Base-by-base conservation (phyloP, 2,329 filamentous ascomycete species). In the Aureobasidium subglaciale region DNA sequence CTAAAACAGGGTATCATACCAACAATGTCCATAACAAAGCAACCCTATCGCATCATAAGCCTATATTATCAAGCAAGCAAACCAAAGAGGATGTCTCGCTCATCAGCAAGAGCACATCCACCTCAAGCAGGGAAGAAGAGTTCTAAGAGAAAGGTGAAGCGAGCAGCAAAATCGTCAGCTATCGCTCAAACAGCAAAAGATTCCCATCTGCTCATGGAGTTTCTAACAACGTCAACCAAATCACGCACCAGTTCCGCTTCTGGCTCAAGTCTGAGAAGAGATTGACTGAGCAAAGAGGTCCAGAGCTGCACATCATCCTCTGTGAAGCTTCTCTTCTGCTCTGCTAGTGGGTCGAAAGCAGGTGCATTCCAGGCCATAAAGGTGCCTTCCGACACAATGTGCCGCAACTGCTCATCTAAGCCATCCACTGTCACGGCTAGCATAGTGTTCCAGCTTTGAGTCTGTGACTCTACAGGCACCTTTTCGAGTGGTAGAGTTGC, bases 401-500 rank as follows among this genome's bases (percentile, higher is more conserved):
- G 24, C 16, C 50, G 40, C 25, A 57, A 16, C 3, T 32, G 5
- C 20, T 37, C 16, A n/a, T 22, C 24, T 11, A 53, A 6, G n/a
- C 11, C 20, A 3, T 24, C 11, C 5, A 38, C 27, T 5, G 49
- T 43, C 16, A 27, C 15, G 6, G 56, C 11, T 5, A 55, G 8
- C 13, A 2, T 20, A 1, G 34, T 13, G 13, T 29, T 32, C 48
- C 58, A 35, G 35, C 64, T 52, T 10, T 71, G 68, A n/a, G 61
- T 63, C 2, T 59, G 59, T 29, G 57, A 60, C 8, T 63, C 64
- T 4, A 56, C 49, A 1, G 71, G 71, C 4, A 65, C 64, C 7
- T 65, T 66, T 56, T 76, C 71, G 5, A 75, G 67, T 0, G 71
- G 69, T 0, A 75, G 62, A 9, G 58, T 63, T 1, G 67, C 68